phyloP scores from a whole-genome alignment of 2,329 filamentous ascomycete species.

The Alternaria sp. region DNA sequence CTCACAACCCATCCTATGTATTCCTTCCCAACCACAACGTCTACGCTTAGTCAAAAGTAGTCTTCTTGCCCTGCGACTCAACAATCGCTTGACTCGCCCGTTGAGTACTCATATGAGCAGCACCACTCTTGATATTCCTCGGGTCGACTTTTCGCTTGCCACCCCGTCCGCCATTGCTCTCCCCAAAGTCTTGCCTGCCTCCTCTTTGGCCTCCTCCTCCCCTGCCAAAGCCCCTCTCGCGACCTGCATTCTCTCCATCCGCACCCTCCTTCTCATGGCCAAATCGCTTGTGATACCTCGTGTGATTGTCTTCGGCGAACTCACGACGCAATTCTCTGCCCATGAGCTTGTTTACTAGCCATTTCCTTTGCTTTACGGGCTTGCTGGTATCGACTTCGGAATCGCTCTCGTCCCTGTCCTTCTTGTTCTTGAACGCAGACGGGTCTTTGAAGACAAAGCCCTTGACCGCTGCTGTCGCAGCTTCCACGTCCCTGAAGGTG shows the following conservation, averaged over 20 bases:
- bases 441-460: conserved; percentile 77
- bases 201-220: conserved; percentile 36
- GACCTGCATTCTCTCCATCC: conserved; percentile 44
- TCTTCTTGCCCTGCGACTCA: conserved; percentile 78
- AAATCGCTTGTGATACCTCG: conserved; percentile 91
- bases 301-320: conserved; percentile 88
- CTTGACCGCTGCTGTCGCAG: conserved; percentile 77
- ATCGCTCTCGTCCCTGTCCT: conserved; percentile 61
- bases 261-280: conserved; percentile 67
- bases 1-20: background rate
- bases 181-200: conserved; percentile 36
- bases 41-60: conserved; percentile 68
- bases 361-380: conserved; percentile 60
- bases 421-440: conserved; percentile 54
- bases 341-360: conserved; percentile 85
- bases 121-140: conserved; percentile 52
- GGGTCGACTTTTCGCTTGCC: conserved; percentile 51
- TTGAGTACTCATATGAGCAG: conserved; percentile 55
- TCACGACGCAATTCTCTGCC: conserved; percentile 86
- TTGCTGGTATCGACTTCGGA: conserved; percentile 53
- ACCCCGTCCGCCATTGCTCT: conserved; percentile 32
- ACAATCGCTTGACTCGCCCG: conserved; percentile 81
- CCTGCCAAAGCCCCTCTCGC: conserved; percentile 37
- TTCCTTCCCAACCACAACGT: background rate
- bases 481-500: conserved; percentile 79